phyloP scores from a whole-genome alignment of 2,329 filamentous ascomycete genomes.

The Dothideomycetidae sp. region DNA sequence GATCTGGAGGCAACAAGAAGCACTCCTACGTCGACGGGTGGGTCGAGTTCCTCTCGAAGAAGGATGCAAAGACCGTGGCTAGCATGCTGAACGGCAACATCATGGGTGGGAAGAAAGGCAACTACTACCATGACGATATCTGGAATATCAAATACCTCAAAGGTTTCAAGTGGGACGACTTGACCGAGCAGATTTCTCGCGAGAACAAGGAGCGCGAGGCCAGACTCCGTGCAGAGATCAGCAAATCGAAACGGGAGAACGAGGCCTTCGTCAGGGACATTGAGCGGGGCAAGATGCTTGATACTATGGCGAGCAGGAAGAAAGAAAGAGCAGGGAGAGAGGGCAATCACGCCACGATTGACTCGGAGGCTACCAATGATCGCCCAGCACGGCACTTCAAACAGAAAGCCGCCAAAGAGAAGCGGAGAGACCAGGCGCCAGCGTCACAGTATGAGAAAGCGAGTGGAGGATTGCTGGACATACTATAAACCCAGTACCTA shows the following conservation, averaged over 20 bases:
- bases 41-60: conserved; percentile 68
- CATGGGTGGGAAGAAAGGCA: conserved; percentile 72
- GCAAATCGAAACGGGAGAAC: conserved; percentile 62
- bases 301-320: conserved; percentile 46
- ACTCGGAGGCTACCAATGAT: conserved; percentile 15
- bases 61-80: conserved; percentile 61
- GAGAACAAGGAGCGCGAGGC: conserved; percentile 69
- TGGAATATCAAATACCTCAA: conserved; percentile 74
- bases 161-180: conserved; percentile 64
- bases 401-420: conserved; percentile 47
- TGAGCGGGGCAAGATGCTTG: conserved; percentile 65
- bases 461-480: background rate
- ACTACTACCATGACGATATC: conserved; percentile 72
- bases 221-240: conserved; percentile 64
- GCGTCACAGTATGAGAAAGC: background rate
- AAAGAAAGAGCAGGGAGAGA: conserved; percentile 41
- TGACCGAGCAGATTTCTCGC: conserved; percentile 62
- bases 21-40: conserved; percentile 71
- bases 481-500: too few species aligned
- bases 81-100: conserved; percentile 63
- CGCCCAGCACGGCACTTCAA: conserved; percentile 41
- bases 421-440: conserved; percentile 19
- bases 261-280: conserved; percentile 68
- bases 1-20: conserved; percentile 69
- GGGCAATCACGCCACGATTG: conserved; percentile 18